Evolutionary conservation across 2,329 filamentous ascomycete species (phyloP).

Genomic region (Aspergillus sclerotialis): DNA sequence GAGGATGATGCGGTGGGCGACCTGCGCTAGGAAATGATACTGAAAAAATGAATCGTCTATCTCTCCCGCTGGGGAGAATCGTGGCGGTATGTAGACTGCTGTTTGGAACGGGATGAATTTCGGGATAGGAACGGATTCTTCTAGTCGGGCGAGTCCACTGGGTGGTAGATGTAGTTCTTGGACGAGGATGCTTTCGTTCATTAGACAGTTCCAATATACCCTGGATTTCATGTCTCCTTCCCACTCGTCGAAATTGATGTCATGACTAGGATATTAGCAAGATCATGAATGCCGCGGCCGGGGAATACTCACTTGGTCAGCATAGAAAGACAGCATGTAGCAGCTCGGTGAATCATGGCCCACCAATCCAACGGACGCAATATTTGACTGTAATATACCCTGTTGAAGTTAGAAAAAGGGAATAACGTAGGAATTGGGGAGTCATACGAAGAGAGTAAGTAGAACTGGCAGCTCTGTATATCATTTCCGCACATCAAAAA

Average conservation of each 20-base stretch:
- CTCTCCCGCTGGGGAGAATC: conserved; percentile 26
- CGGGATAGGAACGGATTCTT: conserved; percentile 47
- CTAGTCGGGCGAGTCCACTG: conserved; percentile 45
- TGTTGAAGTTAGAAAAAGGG: conserved; percentile 10
- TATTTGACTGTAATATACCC: conserved; percentile 46
- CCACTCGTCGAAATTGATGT: conserved; percentile 44
- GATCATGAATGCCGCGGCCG: neutral
- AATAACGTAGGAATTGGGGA: neutral
- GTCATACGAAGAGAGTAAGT: conserved; percentile 42
- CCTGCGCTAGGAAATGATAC: conserved; percentile 52
- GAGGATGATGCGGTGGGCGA: conserved; percentile 50
- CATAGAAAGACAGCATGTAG: conserved; percentile 43
- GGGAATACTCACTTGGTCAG: conserved; percentile 34
- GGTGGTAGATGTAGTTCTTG: conserved; percentile 49
- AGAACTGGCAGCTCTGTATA: conserved; percentile 47
- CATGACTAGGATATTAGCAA: conserved; percentile 21
- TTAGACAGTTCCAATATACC: conserved; percentile 50
- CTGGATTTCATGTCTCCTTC: conserved; percentile 51
- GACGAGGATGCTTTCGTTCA: conserved; percentile 50
- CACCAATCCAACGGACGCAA: conserved; percentile 49
- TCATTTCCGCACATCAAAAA: conserved; percentile 47
- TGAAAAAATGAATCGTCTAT: conserved; percentile 50
- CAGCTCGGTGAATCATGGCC: conserved; percentile 47
- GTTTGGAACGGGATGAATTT: conserved; percentile 44
- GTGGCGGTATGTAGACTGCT: conserved; percentile 23